Conservation (phyloP, 768 basidiomycete species). For the Hygrocybe coccinea region DNA sequence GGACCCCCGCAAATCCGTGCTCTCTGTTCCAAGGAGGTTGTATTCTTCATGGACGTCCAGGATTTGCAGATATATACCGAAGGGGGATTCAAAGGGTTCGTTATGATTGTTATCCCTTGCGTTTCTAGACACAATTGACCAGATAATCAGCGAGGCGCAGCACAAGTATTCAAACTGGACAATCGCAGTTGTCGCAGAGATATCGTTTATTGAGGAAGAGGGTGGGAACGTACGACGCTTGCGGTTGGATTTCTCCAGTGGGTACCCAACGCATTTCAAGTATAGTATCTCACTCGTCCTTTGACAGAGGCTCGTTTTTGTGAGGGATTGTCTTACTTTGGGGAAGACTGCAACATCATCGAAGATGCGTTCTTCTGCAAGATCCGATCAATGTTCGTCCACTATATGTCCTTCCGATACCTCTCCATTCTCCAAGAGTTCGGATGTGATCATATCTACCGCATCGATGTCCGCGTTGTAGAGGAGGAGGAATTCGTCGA, state of each 20-base stretch:
- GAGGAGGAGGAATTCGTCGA: constrained; percentile 1
- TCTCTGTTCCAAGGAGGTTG: constrained; percentile 18
- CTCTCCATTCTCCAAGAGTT: constrained; percentile 4
- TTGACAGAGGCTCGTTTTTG: constrained; percentile 5
- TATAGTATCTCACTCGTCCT: not conserved
- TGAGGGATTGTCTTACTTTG: not conserved
- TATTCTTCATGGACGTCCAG: constrained; percentile 16
- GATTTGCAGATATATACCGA: constrained; percentile 11
- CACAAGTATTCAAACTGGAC: constrained; percentile 12
- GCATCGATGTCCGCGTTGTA: constrained; percentile 2
- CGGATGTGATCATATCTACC: not conserved
- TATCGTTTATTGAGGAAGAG: constrained; percentile 12
- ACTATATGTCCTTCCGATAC: constrained; percentile 5
- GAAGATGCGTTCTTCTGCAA: not conserved
- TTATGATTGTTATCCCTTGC: not conserved
- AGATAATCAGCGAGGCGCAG: constrained; percentile 3
- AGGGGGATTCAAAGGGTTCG: constrained; percentile 10
- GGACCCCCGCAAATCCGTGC: constrained; percentile 15
- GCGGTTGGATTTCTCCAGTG: constrained; percentile 14
- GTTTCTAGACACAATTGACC: not conserved
- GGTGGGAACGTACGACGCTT: constrained; percentile 5
- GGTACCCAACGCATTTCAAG: not conserved
- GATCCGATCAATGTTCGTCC: not conserved
- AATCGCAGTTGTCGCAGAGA: constrained; percentile 16
- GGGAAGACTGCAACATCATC: not conserved